Percentiles rank a stretch among this genome's conserved stretches.
phyloP scores from a whole-genome alignment of 1,139 yeast species.

The Suhomyces ambrosiae region DNA sequence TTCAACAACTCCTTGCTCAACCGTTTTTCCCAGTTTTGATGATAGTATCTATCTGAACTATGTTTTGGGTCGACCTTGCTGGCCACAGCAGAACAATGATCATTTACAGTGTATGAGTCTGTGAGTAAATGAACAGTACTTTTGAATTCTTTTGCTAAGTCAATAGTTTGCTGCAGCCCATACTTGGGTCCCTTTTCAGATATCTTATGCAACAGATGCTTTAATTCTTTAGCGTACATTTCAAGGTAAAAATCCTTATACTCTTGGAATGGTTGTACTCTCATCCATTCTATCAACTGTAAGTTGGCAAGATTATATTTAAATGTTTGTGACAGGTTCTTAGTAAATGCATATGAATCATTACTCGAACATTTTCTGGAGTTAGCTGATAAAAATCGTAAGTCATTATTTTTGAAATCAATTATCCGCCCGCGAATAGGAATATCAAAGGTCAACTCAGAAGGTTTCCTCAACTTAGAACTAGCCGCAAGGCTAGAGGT shows the following conservation, averaged over 20 bases:
- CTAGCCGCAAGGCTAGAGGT: conserved; percentile 1
- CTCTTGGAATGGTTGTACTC: conserved; percentile 38
- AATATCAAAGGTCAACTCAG: conserved; percentile 2
- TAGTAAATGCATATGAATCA: conserved; percentile 14
- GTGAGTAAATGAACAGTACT: conserved; percentile 6
- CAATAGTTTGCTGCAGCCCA: conserved; percentile 11
- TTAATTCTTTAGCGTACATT: conserved; percentile 12
- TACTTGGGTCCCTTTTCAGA: conserved; percentile 8
- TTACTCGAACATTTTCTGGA: background rate
- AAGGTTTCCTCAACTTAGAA: background rate
- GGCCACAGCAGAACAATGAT: conserved; percentile 2
- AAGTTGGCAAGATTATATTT: conserved; percentile 22
- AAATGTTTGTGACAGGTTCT: conserved; percentile 14
- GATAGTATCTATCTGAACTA: conserved; percentile 8
- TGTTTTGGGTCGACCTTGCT: conserved; percentile 1
- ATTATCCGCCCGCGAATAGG: conserved; percentile 30
- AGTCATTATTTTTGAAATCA: conserved; percentile 40
- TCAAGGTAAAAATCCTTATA: conserved; percentile 28
- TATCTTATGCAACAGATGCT: conserved; percentile 14
- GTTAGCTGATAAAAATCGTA: conserved; percentile 29
- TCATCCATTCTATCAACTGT: conserved; percentile 46
- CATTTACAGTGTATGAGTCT: conserved; percentile 10
- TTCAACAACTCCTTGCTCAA: conserved; percentile 28
- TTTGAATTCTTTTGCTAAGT: conserved; percentile 13
- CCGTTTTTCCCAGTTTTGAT: conserved; percentile 28